phyloP scores from a whole-genome alignment of 208 protist genomes.

The Herpetomonas samuelpessoai region DNA sequence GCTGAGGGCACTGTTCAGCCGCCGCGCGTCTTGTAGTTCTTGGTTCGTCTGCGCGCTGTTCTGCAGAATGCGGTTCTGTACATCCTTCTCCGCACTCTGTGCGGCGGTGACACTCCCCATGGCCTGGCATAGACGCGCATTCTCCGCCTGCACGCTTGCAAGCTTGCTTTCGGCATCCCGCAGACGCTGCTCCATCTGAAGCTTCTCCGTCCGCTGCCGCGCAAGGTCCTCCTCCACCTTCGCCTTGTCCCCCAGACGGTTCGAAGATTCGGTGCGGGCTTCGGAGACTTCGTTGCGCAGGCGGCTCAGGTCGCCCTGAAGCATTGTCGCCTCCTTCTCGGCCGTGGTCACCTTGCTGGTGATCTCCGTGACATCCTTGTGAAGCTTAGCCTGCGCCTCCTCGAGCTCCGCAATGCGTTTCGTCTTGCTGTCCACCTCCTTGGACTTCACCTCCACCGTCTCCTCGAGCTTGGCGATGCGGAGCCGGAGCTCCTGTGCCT shows the following conservation, averaged over 20 bases:
- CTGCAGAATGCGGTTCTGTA: slow-evolving; percentile 28
- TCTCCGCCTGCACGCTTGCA: slow-evolving; percentile 45
- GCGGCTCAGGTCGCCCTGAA: slow-evolving; percentile 43
- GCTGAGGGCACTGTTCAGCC: slow-evolving; percentile 44
- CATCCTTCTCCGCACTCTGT: slow-evolving; percentile 14
- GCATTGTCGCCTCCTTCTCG: slow-evolving; percentile 34
- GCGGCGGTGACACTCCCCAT: slow-evolving; percentile 23
- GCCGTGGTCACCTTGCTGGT: slow-evolving; percentile 25
- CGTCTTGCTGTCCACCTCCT: slow-evolving; percentile 28
- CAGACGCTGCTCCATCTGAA: slow-evolving; percentile 60
- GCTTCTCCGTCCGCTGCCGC: slow-evolving; percentile 34
- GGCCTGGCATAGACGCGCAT: slow-evolving; percentile 43
- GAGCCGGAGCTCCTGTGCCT: slow-evolving; percentile 74
- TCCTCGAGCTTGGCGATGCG: slow-evolving; percentile 36
- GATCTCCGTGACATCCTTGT: slow-evolving; percentile 46
- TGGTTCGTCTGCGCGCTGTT: slow-evolving; percentile 18
- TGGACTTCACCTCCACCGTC: slow-evolving; percentile 31
- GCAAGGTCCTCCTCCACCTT: slow-evolving; percentile 45
- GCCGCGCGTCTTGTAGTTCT: slow-evolving; percentile 42
- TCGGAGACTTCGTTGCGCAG: slow-evolving; percentile 39
- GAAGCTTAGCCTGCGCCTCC: slow-evolving; percentile 36
- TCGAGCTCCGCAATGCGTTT: slow-evolving; percentile 42
- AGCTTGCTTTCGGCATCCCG: slow-evolving; percentile 47
- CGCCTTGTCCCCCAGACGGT: slow-evolving; percentile 40
- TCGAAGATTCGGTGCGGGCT: slow-evolving; percentile 30